Evolutionary conservation across 2,329 filamentous ascomycete species (phyloP).

Genomic region (Hypomyces rosellus): DNA sequence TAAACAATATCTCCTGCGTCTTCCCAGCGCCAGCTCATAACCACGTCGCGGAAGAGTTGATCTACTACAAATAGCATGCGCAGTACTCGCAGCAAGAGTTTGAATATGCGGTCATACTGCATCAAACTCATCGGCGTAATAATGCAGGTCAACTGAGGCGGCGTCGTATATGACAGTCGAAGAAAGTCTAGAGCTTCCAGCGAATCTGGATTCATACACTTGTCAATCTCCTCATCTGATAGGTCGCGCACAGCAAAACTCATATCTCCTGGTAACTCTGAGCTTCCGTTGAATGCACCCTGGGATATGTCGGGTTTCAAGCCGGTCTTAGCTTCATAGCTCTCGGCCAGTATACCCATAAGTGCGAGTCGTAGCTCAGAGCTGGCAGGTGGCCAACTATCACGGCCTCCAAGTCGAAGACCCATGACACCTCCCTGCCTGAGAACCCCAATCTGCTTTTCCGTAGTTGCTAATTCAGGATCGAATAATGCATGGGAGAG

Average conservation of each 20-base stretch:
- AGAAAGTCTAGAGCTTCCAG: constrained; percentile 92
- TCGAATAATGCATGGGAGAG: constrained; percentile 82
- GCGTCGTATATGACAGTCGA: constrained; percentile 75
- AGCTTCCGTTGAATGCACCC: constrained; percentile 24
- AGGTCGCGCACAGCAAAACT: constrained; percentile 84
- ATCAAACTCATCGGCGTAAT: constrained; percentile 64
- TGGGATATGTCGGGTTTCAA: constrained; percentile 18
- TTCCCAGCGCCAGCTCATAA: constrained; percentile 28
- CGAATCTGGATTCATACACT: constrained; percentile 74
- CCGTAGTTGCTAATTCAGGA: constrained; percentile 71
- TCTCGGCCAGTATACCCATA: constrained; percentile 78
- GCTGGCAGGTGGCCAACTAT: constrained; percentile 87
- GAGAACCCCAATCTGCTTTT: constrained; percentile 63
- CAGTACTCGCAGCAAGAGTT: constrained; percentile 66
- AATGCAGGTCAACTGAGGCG: constrained; percentile 62
- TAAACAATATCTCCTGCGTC: constrained; percentile 35
- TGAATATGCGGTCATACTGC: constrained; percentile 84
- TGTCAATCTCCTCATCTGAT: constrained; percentile 68
- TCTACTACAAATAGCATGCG: constrained; percentile 73
- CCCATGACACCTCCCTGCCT: constrained; percentile 70
- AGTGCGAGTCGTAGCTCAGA: constrained; percentile 86
- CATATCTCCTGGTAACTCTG: constrained; percentile 58
- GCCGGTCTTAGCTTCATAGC: constrained; percentile 41
- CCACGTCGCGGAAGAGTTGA: constrained; percentile 54
- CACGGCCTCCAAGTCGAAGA: constrained; percentile 70